Evolutionary conservation across 805 yeast genomes (phyloP).

Genomic region (Yarrowia osloensis): DNA sequence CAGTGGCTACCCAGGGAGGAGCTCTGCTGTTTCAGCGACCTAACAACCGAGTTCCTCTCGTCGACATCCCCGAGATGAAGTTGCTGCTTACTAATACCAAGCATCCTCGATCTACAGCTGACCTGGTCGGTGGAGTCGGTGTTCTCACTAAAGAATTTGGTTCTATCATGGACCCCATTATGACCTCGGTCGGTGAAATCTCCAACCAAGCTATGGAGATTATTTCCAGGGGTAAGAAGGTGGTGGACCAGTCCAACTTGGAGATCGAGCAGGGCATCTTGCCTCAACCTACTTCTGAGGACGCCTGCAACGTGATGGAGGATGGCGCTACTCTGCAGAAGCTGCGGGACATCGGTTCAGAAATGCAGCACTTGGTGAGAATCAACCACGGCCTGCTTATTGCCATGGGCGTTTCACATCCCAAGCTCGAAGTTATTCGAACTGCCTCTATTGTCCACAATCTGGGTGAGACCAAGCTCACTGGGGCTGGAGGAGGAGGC

Average conservation of each 20-base stretch:
- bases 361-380: slow-evolving; percentile 63
- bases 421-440: slow-evolving; percentile 77
- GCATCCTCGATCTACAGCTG: slow-evolving; percentile 86
- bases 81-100: slow-evolving; percentile 80
- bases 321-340: slow-evolving; percentile 33
- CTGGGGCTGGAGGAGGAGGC: slow-evolving; percentile 99
- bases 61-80: slow-evolving; percentile 71
- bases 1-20: slow-evolving; percentile 94
- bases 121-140: slow-evolving; percentile 75
- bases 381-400: slow-evolving; percentile 87
- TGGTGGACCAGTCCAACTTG: slow-evolving; percentile 44
- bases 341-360: slow-evolving; percentile 34
- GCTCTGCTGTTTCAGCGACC: slow-evolving; percentile 85
- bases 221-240: slow-evolving; percentile 55
- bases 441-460: slow-evolving; percentile 60
- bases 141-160: slow-evolving; percentile 56
- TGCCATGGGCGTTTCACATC: slow-evolving; percentile 89
- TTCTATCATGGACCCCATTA: slow-evolving; percentile 54
- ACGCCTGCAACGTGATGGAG: slow-evolving; percentile 13
- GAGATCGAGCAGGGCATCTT: slow-evolving; percentile 33
- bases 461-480: slow-evolving; percentile 86
- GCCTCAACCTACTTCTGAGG: slow-evolving; percentile 32
- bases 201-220: slow-evolving; percentile 71
- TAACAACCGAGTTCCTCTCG: slow-evolving; percentile 60
- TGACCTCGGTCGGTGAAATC: slow-evolving; percentile 75